These are phyloP conservation scores for Sarocladium strictum DNA, from an alignment of 2,329 filamentous ascomycete species.

Conservation along the genomic window DNA sequence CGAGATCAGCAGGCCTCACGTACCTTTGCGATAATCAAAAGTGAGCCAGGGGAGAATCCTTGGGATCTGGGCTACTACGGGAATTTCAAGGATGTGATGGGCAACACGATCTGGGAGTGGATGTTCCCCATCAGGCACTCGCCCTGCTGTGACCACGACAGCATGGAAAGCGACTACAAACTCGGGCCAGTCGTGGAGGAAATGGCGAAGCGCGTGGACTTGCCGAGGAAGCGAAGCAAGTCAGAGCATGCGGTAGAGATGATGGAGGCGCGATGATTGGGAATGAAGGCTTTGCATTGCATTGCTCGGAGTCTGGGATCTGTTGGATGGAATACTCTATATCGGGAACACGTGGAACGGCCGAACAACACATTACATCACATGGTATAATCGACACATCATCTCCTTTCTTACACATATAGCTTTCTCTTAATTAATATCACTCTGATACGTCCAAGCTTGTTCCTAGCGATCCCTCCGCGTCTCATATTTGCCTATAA, in stretches of 20 bases:
- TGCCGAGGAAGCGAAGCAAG: conserved; percentile 9
- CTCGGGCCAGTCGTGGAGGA: conserved; percentile 56
- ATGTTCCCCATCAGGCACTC: conserved; percentile 68
- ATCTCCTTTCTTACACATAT: neutral
- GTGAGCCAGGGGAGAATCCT: conserved; percentile 70
- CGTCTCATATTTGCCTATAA: neutral
- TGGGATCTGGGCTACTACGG: conserved; percentile 67
- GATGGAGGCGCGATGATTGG: neutral
- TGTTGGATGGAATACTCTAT: neutral
- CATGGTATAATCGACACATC: neutral
- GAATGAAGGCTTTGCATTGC: neutral
- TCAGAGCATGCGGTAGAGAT: neutral
- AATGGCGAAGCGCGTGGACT: conserved; percentile 36
- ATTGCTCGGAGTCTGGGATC: neutral
- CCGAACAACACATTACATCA: conserved; percentile 4
- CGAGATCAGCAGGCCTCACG: conserved; percentile 46
- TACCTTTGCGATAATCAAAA: conserved; percentile 74
- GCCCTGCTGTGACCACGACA: conserved; percentile 66
- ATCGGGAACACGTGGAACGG: neutral
- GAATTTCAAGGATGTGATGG: conserved; percentile 81
- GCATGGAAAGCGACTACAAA: conserved; percentile 59
- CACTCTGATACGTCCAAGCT: neutral
- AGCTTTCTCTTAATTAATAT: neutral
- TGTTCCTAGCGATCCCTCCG: neutral
- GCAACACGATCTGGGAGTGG: conserved; percentile 67